These are phyloP conservation scores for Elongisporangium undulatum DNA, from an alignment of 352 stramenopile genomes.

Conservation along the genomic window DNA sequence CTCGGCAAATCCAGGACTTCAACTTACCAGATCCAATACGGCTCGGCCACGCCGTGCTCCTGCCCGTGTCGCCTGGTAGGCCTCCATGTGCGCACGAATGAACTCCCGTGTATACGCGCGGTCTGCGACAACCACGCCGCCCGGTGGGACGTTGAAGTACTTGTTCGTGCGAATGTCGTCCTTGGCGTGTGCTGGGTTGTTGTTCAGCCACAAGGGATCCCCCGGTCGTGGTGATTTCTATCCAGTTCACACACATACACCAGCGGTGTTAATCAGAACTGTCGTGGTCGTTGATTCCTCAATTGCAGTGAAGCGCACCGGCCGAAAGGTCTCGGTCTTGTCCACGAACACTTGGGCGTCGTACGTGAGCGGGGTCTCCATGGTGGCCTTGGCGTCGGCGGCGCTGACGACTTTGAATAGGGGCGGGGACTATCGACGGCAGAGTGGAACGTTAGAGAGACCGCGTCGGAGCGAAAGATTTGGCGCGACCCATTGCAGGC, in stretches of 20 bases:
- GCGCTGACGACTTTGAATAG: constrained; percentile 45
- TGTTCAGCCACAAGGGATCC: constrained; percentile 41
- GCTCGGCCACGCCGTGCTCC: not conserved
- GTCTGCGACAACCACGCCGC: constrained; percentile 46
- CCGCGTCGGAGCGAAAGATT: not conserved
- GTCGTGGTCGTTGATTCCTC: not conserved
- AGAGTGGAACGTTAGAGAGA: not conserved
- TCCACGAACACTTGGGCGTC: constrained; percentile 44
- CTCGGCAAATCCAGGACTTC: not conserved
- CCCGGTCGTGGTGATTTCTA: constrained; percentile 15
- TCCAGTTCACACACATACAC: not conserved
- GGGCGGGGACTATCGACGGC: constrained; percentile 4
- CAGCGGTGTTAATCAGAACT: constrained; percentile 2
- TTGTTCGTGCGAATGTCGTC: constrained; percentile 34
- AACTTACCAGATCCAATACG: not conserved
- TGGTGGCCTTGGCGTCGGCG: constrained; percentile 48
- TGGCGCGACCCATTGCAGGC: not conserved
- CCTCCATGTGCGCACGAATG: constrained; percentile 49
- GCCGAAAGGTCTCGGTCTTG: constrained; percentile 23
- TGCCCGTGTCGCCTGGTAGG: constrained; percentile 17
- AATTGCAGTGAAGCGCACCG: constrained; percentile 16
- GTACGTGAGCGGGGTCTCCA: constrained; percentile 52
- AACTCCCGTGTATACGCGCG: constrained; percentile 66
- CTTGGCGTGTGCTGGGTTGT: constrained; percentile 35
- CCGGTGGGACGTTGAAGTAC: constrained; percentile 45